These are phyloP conservation scores for cucumber (Cucumis sativus) DNA, from an alignment of 306 rosid species.

Conservation along the genomic window DNA sequence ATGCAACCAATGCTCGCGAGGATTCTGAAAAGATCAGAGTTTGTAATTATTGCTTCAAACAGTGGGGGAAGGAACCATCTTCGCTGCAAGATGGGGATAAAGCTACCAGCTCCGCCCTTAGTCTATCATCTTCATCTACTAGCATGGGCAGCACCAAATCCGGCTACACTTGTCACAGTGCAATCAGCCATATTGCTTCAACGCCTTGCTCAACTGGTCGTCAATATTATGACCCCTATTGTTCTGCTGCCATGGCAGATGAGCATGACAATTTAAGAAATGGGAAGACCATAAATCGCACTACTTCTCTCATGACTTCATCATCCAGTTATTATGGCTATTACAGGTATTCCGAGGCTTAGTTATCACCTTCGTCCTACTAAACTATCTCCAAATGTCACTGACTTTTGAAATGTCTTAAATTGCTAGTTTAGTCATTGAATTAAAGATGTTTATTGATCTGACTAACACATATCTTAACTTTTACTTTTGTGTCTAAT, in stretches of 20 bases:
- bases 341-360: slow-evolving; percentile 3
- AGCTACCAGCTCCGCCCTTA: slow-evolving; percentile 33
- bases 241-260: slow-evolving; percentile 30
- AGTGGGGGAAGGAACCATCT: slow-evolving; percentile 49
- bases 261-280: slow-evolving; percentile 23
- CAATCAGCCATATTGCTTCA: slow-evolving; percentile 48
- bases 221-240: slow-evolving; percentile 32
- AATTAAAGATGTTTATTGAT: no score
- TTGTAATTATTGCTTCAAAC: slow-evolving; percentile 83
- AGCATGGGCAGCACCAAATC: slow-evolving; percentile 56
- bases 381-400: no score
- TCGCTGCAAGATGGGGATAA: slow-evolving; percentile 27
- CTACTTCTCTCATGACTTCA: background rate
- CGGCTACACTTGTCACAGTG: slow-evolving; percentile 45
- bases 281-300: slow-evolving; percentile 17
- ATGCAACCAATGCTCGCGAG: slow-evolving; percentile 27
- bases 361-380: background rate
- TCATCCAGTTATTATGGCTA: background rate
- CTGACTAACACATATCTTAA: no score
- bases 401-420: no score
- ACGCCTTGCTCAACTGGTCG: slow-evolving; percentile 38
- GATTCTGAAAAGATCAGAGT: slow-evolving; percentile 74
- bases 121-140: slow-evolving; percentile 42
- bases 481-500: no score
- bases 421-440: no score